Evolutionary conservation across 2,329 filamentous ascomycete genomes (phyloP).

Genomic region (Trichoderma koningii): DNA sequence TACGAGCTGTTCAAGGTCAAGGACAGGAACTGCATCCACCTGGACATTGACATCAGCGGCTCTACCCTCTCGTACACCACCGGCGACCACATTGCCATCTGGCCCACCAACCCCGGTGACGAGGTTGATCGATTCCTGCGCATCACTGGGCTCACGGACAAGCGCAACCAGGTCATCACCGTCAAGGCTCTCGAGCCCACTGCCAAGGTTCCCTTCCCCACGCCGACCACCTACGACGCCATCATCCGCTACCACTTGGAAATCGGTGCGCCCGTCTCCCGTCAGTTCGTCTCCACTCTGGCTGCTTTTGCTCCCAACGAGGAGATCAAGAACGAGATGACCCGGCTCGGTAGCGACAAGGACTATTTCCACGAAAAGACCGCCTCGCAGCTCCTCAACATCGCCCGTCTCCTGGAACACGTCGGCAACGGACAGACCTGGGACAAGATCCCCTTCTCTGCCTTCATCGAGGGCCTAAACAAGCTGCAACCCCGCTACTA

Average conservation of each 20-base stretch:
- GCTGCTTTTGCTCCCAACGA: constrained; percentile 89
- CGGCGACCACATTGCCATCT: constrained; percentile 94
- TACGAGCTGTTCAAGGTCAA: constrained; percentile 85
- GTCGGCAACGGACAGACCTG: constrained; percentile 75
- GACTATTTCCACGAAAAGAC: constrained; percentile 92
- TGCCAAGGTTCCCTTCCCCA: constrained; percentile 95
- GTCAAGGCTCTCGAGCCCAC: constrained; percentile 93
- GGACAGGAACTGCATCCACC: constrained; percentile 91
- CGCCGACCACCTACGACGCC: constrained; percentile 93
- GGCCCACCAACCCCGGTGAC: constrained; percentile 91
- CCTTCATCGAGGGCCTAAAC: constrained; percentile 88
- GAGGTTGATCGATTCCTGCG: constrained; percentile 90
- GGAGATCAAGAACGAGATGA: constrained; percentile 80
- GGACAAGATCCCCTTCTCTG: constrained; percentile 86
- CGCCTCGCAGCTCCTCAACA: constrained; percentile 79
- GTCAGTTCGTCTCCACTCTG: constrained; percentile 87
- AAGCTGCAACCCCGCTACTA: constrained; percentile 99
- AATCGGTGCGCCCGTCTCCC: constrained; percentile 91
- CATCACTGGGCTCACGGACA: constrained; percentile 72
- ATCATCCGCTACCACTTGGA: constrained; percentile 95
- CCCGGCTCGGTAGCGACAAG: constrained; percentile 86
- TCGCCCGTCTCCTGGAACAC: constrained; percentile 77
- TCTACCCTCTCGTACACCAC: constrained; percentile 94
- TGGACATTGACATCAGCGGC: constrained; percentile 88
- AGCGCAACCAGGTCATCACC: constrained; percentile 78